A percentile compares a stretch with the other conserved stretches of the same genome.
Evolutionary conservation across 2,329 filamentous ascomycete genomes (phyloP).

Genomic region (Fusarium sambucinum): DNA sequence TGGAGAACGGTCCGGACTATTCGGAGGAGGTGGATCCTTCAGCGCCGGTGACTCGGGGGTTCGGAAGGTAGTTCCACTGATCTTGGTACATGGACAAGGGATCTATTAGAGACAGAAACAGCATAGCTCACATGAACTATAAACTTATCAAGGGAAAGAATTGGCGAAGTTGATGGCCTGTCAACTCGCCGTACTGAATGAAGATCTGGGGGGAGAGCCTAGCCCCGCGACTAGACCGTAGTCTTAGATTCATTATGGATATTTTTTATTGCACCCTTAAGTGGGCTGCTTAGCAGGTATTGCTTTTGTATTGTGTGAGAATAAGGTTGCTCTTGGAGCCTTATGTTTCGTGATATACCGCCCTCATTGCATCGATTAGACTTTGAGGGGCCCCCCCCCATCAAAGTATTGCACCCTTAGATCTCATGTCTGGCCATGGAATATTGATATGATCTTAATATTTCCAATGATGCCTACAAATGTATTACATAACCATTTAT

Average conservation of each 20-base stretch:
- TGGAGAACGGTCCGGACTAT: slow-evolving; percentile 2
- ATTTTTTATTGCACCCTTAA: not conserved
- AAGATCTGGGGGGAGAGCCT: not conserved
- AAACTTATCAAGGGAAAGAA: not conserved
- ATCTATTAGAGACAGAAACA: not conserved
- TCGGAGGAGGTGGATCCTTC: slow-evolving; percentile 13
- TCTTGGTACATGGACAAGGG: not conserved
- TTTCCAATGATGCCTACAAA: not conserved
- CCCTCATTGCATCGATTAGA: too few species aligned
- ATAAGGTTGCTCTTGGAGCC: too few species aligned
- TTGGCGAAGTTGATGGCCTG: not conserved
- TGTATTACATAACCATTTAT: not conserved
- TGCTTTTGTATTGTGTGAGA: too few species aligned
- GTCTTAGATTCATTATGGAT: not conserved
- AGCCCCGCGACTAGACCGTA: not conserved
- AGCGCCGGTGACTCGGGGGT: slow-evolving; percentile 9
- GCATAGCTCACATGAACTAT: not conserved
- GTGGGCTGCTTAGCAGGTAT: too few species aligned
- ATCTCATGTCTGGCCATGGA: not conserved
- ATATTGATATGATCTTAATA: not conserved
- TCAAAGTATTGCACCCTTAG: not conserved
- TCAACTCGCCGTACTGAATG: too few species aligned
- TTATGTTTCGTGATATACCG: too few species aligned
- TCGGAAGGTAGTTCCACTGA: not conserved
- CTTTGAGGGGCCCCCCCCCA: too few species aligned